Evolutionary conservation across 2,329 filamentous ascomycete genomes (phyloP).

Genomic region (Teratosphaeria destructans): DNA sequence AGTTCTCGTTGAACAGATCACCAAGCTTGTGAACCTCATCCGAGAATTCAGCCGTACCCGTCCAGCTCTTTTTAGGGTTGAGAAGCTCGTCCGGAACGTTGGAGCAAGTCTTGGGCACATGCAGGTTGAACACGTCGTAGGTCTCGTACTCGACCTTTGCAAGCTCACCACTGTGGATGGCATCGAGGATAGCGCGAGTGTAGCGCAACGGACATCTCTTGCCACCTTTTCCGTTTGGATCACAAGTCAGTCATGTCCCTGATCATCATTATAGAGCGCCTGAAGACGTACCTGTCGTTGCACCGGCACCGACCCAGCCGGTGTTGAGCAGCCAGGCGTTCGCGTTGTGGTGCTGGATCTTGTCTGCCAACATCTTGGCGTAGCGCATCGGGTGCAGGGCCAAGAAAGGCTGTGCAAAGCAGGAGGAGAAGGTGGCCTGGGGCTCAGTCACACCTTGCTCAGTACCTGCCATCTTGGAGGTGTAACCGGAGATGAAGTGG

Average conservation of each 20-base stretch:
- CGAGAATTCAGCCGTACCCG: conserved; percentile 69
- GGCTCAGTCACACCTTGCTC: conserved; percentile 96
- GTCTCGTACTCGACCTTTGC: conserved; percentile 87
- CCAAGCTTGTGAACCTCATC: conserved; percentile 85
- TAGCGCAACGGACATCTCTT: conserved; percentile 98
- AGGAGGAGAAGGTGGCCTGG: conserved; percentile 96
- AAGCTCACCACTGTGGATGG: conserved; percentile 94
- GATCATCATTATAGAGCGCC: not conserved
- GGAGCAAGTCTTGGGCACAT: conserved; percentile 84
- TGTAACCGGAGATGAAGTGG: conserved; percentile 99
- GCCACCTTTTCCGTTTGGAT: not conserved
- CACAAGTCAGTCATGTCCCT: not conserved
- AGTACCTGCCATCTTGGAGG: conserved; percentile 99
- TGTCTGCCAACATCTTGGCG: conserved; percentile 94
- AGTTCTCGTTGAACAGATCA: conserved; percentile 88
- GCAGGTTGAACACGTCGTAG: conserved; percentile 93
- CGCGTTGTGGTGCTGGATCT: conserved; percentile 89
- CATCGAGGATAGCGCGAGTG: conserved; percentile 94
- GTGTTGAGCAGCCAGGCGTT: conserved; percentile 99
- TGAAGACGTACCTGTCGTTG: conserved; percentile 46
- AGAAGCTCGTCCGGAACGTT: conserved; percentile 84
- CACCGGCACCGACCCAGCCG: conserved; percentile 89
- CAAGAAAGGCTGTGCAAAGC: conserved; percentile 98
- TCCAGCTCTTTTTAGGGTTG: conserved; percentile 92
- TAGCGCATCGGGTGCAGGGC: conserved; percentile 99